Conservation (phyloP, 805 yeast species). For the Candida yuanshanica region DNA sequence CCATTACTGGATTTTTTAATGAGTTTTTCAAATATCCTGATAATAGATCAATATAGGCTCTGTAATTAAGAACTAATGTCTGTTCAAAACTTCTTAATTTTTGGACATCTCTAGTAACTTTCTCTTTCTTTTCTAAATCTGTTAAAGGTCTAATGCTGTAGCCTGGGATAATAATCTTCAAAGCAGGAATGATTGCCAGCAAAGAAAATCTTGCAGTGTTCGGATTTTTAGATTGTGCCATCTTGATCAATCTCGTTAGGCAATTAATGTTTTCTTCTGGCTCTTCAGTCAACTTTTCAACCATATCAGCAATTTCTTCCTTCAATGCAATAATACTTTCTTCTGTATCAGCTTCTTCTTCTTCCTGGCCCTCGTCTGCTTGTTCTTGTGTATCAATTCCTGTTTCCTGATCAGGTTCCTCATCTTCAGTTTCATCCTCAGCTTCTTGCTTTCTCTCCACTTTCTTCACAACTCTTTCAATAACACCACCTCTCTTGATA, state of each 20-base stretch:
- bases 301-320: conserved; percentile 79
- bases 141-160: conserved; percentile 79
- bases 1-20: conserved; percentile 32
- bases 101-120: conserved; percentile 78
- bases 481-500: conserved; percentile 67
- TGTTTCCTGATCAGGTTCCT: conserved; percentile 22
- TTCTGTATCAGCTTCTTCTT: conserved; percentile 39
- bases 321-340: conserved; percentile 58
- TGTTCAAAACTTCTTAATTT: conserved; percentile 78
- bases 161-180: conserved; percentile 82
- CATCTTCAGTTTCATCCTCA: conserved; percentile 18
- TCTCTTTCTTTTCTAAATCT: conserved; percentile 76
- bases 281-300: conserved; percentile 72
- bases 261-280: conserved; percentile 79
- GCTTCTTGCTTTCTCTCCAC: conserved; percentile 14
- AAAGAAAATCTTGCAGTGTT: conserved; percentile 67
- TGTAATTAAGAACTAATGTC: conserved; percentile 62
- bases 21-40: conserved; percentile 36
- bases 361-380: conserved; percentile 20
- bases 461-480: conserved; percentile 56
- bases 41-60: conserved; percentile 55
- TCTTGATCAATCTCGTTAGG: conserved; percentile 60
- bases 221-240: conserved; percentile 62
- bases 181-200: conserved; percentile 76
- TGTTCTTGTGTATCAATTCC: conserved; percentile 26